A percentile compares a stretch with the other conserved stretches of the same genome.
phyloP scores from a whole-genome alignment of 2,329 filamentous ascomycete species.

The Zarea fungicola region DNA sequence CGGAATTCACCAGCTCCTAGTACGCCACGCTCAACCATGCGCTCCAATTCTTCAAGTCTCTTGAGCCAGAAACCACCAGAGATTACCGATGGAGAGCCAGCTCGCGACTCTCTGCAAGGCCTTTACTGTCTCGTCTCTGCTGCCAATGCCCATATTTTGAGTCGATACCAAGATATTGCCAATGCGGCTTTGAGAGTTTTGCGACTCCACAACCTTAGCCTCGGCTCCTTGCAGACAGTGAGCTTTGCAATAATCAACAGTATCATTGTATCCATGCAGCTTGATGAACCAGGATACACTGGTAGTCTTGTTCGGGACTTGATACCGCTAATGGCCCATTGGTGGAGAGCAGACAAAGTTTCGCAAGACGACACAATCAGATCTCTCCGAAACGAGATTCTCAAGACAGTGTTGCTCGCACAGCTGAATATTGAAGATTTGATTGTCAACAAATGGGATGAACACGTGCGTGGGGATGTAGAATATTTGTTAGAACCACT shows the following conservation, averaged over 20 bases:
- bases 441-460: conserved; percentile 36
- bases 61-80: conserved; percentile 26
- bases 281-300: conserved; percentile 62
- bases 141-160: conserved; percentile 15
- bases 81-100: conserved; percentile 27
- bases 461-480: conserved; percentile 41
- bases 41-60: conserved; percentile 23
- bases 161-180: conserved; percentile 52
- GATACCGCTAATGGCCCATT: conserved; percentile 64
- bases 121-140: conserved; percentile 36
- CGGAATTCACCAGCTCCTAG: conserved; percentile 45
- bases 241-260: conserved; percentile 73
- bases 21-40: conserved; percentile 23
- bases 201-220: conserved; percentile 49
- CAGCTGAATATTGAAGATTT: conserved; percentile 59
- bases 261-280: conserved; percentile 59
- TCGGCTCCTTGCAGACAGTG: conserved; percentile 61
- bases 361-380: conserved; percentile 57
- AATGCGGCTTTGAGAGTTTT: conserved; percentile 56
- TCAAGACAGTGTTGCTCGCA: conserved; percentile 64
- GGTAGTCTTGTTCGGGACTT: conserved; percentile 54
- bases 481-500: conserved; percentile 65
- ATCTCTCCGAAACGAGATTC: conserved; percentile 68
- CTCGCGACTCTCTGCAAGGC: conserved; percentile 50
- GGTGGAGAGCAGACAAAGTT: conserved; percentile 70